Evolutionary conservation across 2,329 filamentous ascomycete species (phyloP), one percentile per base, ranked within the genome.

Genomic region (Apiospora hydei): DNA sequence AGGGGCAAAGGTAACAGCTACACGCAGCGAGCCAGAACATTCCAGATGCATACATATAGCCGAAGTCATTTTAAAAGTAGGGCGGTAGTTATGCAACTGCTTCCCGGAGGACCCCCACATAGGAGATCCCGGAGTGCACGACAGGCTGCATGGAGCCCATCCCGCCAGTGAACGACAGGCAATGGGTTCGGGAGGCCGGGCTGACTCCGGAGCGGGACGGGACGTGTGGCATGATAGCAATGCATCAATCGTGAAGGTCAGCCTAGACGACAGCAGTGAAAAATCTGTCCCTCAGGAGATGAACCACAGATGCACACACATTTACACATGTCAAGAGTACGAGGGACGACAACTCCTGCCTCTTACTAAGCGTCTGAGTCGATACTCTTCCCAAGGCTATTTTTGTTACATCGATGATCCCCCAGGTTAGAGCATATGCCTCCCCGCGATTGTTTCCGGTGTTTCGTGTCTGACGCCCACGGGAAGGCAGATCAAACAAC

Each of bases 11-110:
- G 41, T 3, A 51, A 64, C 10, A 51, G 21, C 57, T 30, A 64
- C 34, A 64, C 21, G 41, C 10, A 14, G 21, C 21, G 34, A 41
- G 21, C 34, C 57, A n/a, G 10, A 21, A 64, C n/a, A 24, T 11
- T 34, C 11, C 21, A 6, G n/a, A 41, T 14, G 13, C 7, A 41
- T 21, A 30, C 21, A 14, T 24, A 64, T 41, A 16, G 21, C 14
- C 21, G 30, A 64, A 64, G 57, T 41, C 57, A 64, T 64, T 64
- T 64, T 34, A 64, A 64, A 64, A 64, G 34, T 24, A 38, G 21
- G 57, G 57, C 34, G 57, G 11, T 6, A 41, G 18, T 64, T 64
- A 64, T 64, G 57, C 57, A 18, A 18, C 34, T 10, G 21, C n/a
- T 41, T 41, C 57, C 11, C 57, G 34, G 34, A 64, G 34, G 21